Percentiles rank a stretch among this genome's conserved stretches.
These are phyloP conservation scores for Ichthyophthirius multifiliis DNA, from an alignment of 169 alveolate species.

Conservation along the genomic window DNA sequence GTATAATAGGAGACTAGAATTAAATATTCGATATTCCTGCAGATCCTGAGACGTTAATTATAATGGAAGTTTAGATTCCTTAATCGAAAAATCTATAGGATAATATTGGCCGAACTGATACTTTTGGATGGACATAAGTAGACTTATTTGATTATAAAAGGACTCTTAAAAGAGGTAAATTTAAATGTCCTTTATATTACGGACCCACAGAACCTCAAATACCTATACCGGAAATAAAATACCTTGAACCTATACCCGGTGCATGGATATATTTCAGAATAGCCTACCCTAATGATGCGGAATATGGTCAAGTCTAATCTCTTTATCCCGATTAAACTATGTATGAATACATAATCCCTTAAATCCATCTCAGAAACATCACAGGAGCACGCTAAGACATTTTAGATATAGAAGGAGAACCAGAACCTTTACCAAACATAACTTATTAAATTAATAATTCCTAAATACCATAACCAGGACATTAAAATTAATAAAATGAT, in stretches of 20 bases:
- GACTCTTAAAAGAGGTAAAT: slow-evolving; percentile 48
- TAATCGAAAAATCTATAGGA: slow-evolving; percentile 39
- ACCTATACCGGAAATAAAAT: slow-evolving; percentile 10
- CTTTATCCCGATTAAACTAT: slow-evolving; percentile 38
- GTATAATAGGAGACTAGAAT: slow-evolving; percentile 39
- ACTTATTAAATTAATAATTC: neutral
- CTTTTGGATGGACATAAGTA: slow-evolving; percentile 60
- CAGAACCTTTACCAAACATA: neutral
- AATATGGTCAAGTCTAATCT: slow-evolving; percentile 17
- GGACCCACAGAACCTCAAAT: slow-evolving; percentile 41
- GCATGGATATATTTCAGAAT: slow-evolving; percentile 37
- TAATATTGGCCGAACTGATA: slow-evolving; percentile 36
- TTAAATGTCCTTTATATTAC: slow-evolving; percentile 38
- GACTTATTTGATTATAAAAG: slow-evolving; percentile 53
- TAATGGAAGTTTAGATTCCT: slow-evolving; percentile 55
- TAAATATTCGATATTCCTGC: slow-evolving; percentile 45
- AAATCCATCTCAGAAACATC: slow-evolving; percentile 16
- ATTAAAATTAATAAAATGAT: neutral
- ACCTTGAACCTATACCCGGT: slow-evolving; percentile 28
- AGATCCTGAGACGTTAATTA: slow-evolving; percentile 55
- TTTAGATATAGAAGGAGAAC: neutral
- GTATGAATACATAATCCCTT: slow-evolving; percentile 30
- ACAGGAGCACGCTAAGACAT: neutral
- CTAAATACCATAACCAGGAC: neutral
- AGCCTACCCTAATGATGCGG: slow-evolving; percentile 35